Conservation (phyloP, 2,329 filamentous ascomycete species). For the Fusarium sublunatum region DNA sequence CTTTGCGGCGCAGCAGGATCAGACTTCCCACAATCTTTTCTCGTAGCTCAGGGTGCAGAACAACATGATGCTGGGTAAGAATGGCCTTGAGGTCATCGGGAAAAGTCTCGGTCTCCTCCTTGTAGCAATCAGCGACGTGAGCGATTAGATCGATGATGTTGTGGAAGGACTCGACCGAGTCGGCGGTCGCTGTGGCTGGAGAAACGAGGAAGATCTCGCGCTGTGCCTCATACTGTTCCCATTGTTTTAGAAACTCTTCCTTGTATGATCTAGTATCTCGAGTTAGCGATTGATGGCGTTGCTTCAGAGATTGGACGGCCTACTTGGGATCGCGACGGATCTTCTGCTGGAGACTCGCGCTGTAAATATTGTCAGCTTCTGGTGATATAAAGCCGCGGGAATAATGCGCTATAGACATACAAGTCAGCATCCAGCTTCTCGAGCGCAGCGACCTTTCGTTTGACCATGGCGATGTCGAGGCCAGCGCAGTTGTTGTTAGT, state of each 20-base stretch:
- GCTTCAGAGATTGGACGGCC: conserved; percentile 41
- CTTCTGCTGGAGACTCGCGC: conserved; percentile 89
- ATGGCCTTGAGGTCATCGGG: conserved; percentile 84
- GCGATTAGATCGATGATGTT: conserved; percentile 94
- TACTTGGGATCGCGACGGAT: conserved; percentile 86
- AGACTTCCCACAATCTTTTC: conserved; percentile 96
- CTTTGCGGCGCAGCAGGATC: conserved; percentile 88
- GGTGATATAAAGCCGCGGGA: neutral
- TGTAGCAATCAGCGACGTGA: conserved; percentile 94
- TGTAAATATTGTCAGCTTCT: conserved; percentile 54
- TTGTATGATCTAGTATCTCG: conserved; percentile 75
- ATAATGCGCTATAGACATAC: conserved; percentile 54
- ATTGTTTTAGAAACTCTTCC: conserved; percentile 89
- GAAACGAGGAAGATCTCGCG: conserved; percentile 90
- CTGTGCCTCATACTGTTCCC: conserved; percentile 90
- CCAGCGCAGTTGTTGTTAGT: conserved; percentile 5
- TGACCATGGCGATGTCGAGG: conserved; percentile 69
- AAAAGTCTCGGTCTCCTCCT: conserved; percentile 80
- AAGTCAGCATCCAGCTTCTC: conserved; percentile 96
- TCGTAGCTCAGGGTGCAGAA: conserved; percentile 83
- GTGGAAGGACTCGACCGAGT: conserved; percentile 83
- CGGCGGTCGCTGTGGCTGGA: conserved; percentile 80
- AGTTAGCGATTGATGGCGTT: conserved; percentile 25
- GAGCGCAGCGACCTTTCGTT: conserved; percentile 89
- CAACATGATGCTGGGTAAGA: conserved; percentile 82